Conservation (phyloP, 2,329 filamentous ascomycete genomes). For the Whalleya microplaca region DNA sequence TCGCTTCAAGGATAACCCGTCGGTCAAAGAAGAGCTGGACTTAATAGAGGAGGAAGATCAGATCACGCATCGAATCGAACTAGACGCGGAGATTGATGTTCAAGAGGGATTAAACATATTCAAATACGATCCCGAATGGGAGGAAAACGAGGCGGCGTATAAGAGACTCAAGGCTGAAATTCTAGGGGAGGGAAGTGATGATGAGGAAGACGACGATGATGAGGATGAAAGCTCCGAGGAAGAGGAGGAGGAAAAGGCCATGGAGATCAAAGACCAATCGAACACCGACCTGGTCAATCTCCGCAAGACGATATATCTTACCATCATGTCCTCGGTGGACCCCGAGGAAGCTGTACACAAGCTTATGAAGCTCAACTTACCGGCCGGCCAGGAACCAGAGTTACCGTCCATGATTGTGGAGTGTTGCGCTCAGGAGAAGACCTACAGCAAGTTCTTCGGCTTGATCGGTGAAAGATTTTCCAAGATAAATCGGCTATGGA, state of each 20-base stretch:
- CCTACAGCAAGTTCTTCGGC: constrained; percentile 97
- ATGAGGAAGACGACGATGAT: constrained; percentile 68
- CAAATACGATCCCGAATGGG: constrained; percentile 89
- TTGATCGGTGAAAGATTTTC: constrained; percentile 93
- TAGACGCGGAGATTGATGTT: constrained; percentile 83
- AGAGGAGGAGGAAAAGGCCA: constrained; percentile 74
- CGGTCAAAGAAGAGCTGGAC: constrained; percentile 90
- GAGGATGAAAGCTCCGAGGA: constrained; percentile 74
- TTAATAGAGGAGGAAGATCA: constrained; percentile 97
- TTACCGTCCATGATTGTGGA: constrained; percentile 97
- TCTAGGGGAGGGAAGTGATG: constrained; percentile 87
- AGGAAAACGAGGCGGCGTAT: constrained; percentile 89
- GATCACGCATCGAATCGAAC: constrained; percentile 82
- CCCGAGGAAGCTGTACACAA: constrained; percentile 98
- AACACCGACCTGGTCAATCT: constrained; percentile 95
- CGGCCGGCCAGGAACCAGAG: constrained; percentile 83
- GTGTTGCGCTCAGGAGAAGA: constrained; percentile 94
- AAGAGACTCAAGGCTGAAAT: constrained; percentile 91
- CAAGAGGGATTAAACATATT: constrained; percentile 93
- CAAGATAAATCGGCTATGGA: constrained; percentile 95
- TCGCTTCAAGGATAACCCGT: constrained; percentile 92
- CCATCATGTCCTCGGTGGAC: constrained; percentile 94
- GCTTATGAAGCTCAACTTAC: constrained; percentile 90
- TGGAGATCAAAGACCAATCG: constrained; percentile 97
- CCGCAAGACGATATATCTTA: constrained; percentile 92